Evolutionary conservation across 2,329 filamentous ascomycete species (phyloP).

Genomic region (Aurifilum marmelostoma): DNA sequence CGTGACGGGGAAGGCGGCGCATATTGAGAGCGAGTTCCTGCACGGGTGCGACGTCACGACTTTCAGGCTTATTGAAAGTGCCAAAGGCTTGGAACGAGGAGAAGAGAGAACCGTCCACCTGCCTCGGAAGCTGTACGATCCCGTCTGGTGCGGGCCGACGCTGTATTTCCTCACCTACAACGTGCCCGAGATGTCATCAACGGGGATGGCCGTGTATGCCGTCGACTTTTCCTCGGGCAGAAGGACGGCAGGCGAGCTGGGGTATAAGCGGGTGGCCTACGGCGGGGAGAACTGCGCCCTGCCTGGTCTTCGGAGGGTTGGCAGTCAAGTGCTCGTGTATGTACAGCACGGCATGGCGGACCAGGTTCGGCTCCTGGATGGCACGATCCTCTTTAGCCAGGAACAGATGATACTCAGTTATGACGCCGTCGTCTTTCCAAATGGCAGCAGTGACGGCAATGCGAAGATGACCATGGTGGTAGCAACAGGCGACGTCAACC

Average conservation of each 20-base stretch:
- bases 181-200: background rate
- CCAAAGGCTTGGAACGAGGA: slow-evolving; percentile 1
- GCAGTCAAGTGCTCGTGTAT: slow-evolving; percentile 7
- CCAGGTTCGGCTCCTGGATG: slow-evolving; percentile 15
- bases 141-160: slow-evolving; percentile 9
- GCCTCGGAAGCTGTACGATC: slow-evolving; percentile 16
- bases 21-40: background rate
- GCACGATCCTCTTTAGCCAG: slow-evolving; percentile 15
- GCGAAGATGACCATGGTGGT: slow-evolving; percentile 34
- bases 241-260: background rate
- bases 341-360: slow-evolving; percentile 17
- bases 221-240: background rate
- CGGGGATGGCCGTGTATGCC: slow-evolving; percentile 18
- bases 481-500: slow-evolving; percentile 33
- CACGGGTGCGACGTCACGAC: slow-evolving; percentile 32
- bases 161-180: slow-evolving; percentile 19
- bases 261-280: background rate
- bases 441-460: slow-evolving; percentile 27
- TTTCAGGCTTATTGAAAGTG: slow-evolving; percentile 22
- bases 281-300: slow-evolving; percentile 14
- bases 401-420: slow-evolving; percentile 8
- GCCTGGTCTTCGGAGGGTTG: background rate
- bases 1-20: background rate
- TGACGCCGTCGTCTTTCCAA: slow-evolving; percentile 5
- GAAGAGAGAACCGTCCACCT: slow-evolving; percentile 21